Evolutionary conservation across 331 rosid species (phyloP), one percentile per base, ranked within the genome.

Genomic region (Rhamnella rubrinervis): DNA sequence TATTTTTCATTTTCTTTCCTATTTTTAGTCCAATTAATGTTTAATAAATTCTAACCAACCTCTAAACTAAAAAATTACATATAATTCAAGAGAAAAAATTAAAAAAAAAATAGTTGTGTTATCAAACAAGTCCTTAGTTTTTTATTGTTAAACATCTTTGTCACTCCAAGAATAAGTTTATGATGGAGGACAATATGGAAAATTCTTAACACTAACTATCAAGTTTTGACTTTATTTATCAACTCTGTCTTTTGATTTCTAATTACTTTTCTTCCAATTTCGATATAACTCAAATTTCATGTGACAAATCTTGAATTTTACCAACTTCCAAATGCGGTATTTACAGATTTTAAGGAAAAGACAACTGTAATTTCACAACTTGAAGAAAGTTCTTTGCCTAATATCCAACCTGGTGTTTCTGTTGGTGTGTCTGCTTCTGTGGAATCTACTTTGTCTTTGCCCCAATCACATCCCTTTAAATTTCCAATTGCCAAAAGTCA

Each of bases 371-470:
- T 74, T 60, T 52, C 55, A 57, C 72, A 35, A 55, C 47, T 64
- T 55, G 67, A 68, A 71, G 77, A 44, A 61, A 77, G 61, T 70
- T 72, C 73, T 71, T 63, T 53, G 19, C 49, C 59, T 71, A 67
- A 66, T 61, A 57, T 66, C 73, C 62, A 35, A 66, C 56, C 56
- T 65, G 71, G 77, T 72, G 44, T 70, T 63, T 41, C 63, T 46
- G 59, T 70, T 78, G 88, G 78, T 57, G 78, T 20, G 26, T 74
- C 71, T 41, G 50, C 71, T 73, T 76, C 82, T 20, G 18, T 25
- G 59, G 81, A 79, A 41, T 78, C 83, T 68, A 46, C 77, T 50
- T 16, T 55, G 56, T 72, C 89, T 61, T 66, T 81, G 63, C 82
- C 72, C 40, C 85, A 76, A 65, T 67, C 88, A 57, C 76, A 58